Evolutionary conservation across 768 basidiomycete genomes (phyloP).

Genomic region (Boletales sp.): DNA sequence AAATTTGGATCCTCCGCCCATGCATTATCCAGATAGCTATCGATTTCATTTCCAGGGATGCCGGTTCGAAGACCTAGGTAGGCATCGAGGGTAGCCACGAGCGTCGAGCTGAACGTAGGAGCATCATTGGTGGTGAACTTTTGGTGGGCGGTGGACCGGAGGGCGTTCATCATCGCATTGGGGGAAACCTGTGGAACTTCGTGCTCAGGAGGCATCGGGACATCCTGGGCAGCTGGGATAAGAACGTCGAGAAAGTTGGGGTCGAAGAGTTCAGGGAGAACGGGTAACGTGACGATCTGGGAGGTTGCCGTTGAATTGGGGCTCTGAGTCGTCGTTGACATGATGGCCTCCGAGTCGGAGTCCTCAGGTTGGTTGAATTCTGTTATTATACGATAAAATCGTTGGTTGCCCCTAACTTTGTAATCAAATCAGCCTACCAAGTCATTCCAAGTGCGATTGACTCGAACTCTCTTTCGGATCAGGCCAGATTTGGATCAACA

Average conservation of each 20-base stretch:
- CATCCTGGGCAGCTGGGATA: conserved; percentile 33
- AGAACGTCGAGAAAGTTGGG: conserved; percentile 55
- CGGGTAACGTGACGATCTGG: conserved; percentile 51
- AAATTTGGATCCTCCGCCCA: conserved; percentile 57
- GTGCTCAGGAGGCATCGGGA: neutral
- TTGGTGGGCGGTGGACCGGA: conserved; percentile 39
- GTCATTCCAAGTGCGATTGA: too few relatives aligned
- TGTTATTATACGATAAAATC: too few relatives aligned
- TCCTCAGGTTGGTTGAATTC: too few relatives aligned
- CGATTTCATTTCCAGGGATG: conserved; percentile 21
- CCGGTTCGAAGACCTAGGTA: conserved; percentile 42
- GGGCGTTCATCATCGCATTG: conserved; percentile 56
- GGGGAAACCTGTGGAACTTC: neutral
- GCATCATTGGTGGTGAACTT: conserved; percentile 50
- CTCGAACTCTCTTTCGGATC: too few relatives aligned
- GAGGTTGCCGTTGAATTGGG: conserved; percentile 8
- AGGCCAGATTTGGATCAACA: too few relatives aligned
- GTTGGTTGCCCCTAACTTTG: too few relatives aligned
- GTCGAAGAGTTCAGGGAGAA: conserved; percentile 55
- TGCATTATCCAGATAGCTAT: conserved; percentile 40
- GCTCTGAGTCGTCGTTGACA: too few relatives aligned
- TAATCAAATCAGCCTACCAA: too few relatives aligned
- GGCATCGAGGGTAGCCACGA: conserved; percentile 51
- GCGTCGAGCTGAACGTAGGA: conserved; percentile 49
- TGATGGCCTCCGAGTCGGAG: too few relatives aligned